Conservation (phyloP, 2,329 filamentous ascomycete genomes). For the Dryadomyces quercivorus region DNA sequence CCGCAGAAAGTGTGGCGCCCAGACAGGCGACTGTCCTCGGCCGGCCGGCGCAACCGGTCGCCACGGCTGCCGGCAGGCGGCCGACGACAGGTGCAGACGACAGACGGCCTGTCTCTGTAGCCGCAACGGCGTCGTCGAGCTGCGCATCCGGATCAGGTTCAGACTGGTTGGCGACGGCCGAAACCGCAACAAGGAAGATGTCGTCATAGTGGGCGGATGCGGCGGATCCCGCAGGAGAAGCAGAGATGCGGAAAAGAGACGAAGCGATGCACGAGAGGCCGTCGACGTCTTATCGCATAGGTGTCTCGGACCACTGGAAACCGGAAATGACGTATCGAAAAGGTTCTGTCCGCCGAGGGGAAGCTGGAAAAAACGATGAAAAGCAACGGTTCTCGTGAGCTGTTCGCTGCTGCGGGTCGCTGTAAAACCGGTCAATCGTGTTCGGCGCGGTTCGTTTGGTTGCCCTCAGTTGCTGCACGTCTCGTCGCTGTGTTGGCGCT, state of each 20-base stretch:
- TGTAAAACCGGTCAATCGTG: background rate
- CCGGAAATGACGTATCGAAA: too few species aligned
- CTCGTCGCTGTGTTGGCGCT: background rate
- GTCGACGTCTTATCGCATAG: too few species aligned
- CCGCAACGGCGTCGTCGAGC: background rate
- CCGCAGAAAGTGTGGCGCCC: conserved; percentile 1
- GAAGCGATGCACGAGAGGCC: background rate
- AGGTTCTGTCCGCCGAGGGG: too few species aligned
- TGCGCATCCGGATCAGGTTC: background rate
- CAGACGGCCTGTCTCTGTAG: background rate
- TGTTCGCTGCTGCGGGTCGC: background rate
- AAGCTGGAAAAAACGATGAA: background rate
- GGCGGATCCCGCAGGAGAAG: background rate
- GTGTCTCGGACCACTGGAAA: too few species aligned
- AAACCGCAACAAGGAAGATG: background rate
- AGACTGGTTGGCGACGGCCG: background rate
- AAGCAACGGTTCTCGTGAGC: background rate
- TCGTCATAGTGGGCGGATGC: conserved; percentile 1
- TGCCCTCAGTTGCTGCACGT: background rate
- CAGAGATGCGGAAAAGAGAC: background rate
- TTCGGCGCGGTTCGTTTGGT: background rate
- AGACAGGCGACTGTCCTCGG: too few species aligned
- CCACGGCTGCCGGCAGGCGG: background rate
- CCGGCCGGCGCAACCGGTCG: background rate
- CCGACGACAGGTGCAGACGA: background rate